These are phyloP conservation scores for Sugiyamaella qingdaonensis DNA, from an alignment of 805 yeast species.

Conservation along the genomic window DNA sequence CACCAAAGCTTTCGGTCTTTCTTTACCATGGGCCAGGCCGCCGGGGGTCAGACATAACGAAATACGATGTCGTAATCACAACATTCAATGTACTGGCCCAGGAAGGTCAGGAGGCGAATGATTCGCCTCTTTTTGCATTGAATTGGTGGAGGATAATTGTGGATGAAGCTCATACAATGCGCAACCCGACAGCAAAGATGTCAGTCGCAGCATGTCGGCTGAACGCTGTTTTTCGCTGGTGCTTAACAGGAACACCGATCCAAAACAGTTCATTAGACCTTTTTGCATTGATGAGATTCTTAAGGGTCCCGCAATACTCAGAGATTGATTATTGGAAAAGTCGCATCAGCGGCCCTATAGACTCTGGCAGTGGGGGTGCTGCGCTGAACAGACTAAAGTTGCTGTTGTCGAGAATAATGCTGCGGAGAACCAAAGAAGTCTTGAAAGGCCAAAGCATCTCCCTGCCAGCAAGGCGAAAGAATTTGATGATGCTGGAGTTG, in stretches of 20 bases:
- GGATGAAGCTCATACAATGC: conserved; percentile 64
- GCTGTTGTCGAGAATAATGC: conserved; percentile 36
- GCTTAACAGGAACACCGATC: conserved; percentile 62
- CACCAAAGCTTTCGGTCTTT: conserved; percentile 31
- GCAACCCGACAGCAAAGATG: conserved; percentile 45
- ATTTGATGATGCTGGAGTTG: conserved; percentile 26
- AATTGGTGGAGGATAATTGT: conserved; percentile 53
- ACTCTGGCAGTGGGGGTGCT: conserved; percentile 19
- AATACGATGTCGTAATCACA: conserved; percentile 36
- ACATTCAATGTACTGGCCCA: conserved; percentile 32
- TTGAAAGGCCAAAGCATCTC: conserved; percentile 24
- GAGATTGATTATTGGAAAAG: conserved; percentile 23
- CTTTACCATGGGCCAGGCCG: conserved; percentile 35
- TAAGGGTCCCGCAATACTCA: conserved; percentile 30
- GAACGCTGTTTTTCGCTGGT: conserved; percentile 47
- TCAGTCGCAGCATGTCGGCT: conserved; percentile 45
- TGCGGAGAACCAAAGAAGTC: conserved; percentile 44
- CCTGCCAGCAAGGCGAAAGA: conserved; percentile 25
- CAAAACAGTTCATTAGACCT: conserved; percentile 55
- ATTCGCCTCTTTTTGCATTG: conserved; percentile 27
- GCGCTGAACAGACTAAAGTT: conserved; percentile 26
- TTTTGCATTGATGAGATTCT: conserved; percentile 45
- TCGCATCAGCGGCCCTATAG: conserved; percentile 28
- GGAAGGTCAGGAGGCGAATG: conserved; percentile 18
- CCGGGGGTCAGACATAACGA: conserved; percentile 14